phyloP scores from a whole-genome alignment of 2,329 filamentous ascomycete genomes.

The Ceratocystis lukuohia region DNA sequence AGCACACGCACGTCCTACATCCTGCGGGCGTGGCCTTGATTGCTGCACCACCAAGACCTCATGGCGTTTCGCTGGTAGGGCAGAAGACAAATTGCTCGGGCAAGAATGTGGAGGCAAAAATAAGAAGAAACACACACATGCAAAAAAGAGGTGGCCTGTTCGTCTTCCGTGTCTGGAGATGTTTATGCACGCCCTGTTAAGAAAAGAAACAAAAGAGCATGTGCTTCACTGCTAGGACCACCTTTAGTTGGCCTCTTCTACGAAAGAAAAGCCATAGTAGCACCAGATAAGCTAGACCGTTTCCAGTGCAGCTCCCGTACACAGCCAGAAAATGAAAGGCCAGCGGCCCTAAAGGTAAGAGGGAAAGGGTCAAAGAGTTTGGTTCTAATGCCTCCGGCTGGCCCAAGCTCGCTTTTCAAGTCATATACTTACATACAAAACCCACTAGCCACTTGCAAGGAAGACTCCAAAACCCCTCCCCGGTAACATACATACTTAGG shows the following conservation, averaged over 20 bases:
- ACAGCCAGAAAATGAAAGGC: not conserved
- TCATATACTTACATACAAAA: no score
- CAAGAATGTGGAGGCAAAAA: not conserved
- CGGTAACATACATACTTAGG: no score
- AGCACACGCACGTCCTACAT: no score
- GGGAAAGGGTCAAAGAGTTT: not conserved
- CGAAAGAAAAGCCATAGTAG: not conserved
- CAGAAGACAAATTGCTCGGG: no score
- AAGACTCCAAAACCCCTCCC: no score
- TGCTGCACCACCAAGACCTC: not conserved
- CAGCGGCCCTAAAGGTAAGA: not conserved
- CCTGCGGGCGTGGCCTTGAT: not conserved
- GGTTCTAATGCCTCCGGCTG: not conserved
- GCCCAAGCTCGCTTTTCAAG: not conserved
- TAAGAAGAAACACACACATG: not conserved
- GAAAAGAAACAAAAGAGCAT: not conserved
- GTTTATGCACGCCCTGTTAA: conserved; percentile 5
- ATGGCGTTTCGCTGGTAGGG: no score
- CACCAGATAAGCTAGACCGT: not conserved
- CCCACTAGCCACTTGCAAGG: no score
- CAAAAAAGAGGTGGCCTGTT: not conserved
- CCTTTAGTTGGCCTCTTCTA: not conserved
- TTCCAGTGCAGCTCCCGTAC: not conserved
- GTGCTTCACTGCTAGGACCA: not conserved
- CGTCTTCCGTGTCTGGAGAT: not conserved